Evolutionary conservation across 78 protist species (phyloP), one percentile per base, ranked within the genome.

Genomic region (Emiliania huxleyi): DNA sequence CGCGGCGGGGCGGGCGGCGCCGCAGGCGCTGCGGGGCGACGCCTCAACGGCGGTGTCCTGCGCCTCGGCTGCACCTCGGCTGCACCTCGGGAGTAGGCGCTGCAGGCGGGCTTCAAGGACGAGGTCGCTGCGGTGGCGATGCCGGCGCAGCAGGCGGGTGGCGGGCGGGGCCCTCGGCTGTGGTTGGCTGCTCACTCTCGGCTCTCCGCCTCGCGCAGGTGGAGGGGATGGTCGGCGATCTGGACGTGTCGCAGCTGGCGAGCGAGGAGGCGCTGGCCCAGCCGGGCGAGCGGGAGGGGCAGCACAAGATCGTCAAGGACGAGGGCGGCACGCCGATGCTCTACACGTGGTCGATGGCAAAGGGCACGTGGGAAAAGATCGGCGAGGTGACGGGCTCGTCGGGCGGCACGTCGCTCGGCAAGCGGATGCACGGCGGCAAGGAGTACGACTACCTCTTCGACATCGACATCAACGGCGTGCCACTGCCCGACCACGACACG

Each of bases 391-490:
- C 93, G 1, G 56, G 56, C 56, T 52, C 62, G 8, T 52, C 62
- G 62, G 62, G 35, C 25, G 69, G 25, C 46, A n/a, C 62, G 21
- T 2, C 43, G 38, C 29, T 35, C 6, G 75, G 75, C 46, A 90
- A 89, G 46, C 93, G 91, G 52, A 43, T 90, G 48, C 71, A 90
- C 45, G n/a, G 91, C 26, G 98, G 97, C 37, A 90, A 84, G n/a
- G 96, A 96, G 71, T 97, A 96, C 91, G 98, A 96, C 93, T 95
- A 94, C 69, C 92, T 97, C 35, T 97, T 96, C 44, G 97, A 97
- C 84, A 77, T 97, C n/a, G 97, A 95, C 56, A 62, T 97, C 25
- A 40, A 77, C 85, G n/a, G n/a, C n/a, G n/a, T n/a, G n/a, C n/a
- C n/a, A n/a, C n/a, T n/a, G n/a, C n/a, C n/a, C n/a, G n/a, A n/a